Conservation (phyloP, 257 asterid species). For the Nicotiana attenuata region DNA sequence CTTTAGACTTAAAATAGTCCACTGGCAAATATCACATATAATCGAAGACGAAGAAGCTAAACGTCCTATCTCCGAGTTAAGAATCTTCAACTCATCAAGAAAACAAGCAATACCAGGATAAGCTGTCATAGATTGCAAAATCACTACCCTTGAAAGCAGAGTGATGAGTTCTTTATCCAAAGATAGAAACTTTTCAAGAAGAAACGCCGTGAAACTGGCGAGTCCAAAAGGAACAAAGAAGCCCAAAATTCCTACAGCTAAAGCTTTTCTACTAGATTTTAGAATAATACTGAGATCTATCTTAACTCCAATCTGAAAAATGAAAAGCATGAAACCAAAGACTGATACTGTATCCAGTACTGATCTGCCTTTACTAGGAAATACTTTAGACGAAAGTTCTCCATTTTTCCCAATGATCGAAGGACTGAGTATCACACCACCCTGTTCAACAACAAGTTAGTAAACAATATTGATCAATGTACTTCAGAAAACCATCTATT, state of each 20-base stretch:
- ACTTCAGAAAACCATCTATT: not conserved
- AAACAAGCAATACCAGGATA: constrained; percentile 61
- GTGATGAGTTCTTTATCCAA: constrained; percentile 35
- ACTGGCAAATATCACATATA: constrained; percentile 49
- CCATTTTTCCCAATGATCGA: constrained; percentile 44
- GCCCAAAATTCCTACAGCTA: constrained; percentile 52
- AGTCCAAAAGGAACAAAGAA: constrained; percentile 50
- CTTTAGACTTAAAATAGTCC: constrained; percentile 32
- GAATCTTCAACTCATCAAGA: constrained; percentile 61
- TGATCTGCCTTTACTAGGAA: constrained; percentile 38
- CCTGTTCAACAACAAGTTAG: constrained; percentile 41
- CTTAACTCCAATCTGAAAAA: constrained; percentile 53
- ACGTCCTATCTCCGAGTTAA: constrained; percentile 62
- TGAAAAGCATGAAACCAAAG: constrained; percentile 58
- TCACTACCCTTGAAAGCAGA: constrained; percentile 36
- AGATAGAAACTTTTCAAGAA: constrained; percentile 31
- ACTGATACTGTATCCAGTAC: constrained; percentile 52
- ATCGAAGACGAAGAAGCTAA: constrained; percentile 62
- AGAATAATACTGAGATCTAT: constrained; percentile 47
- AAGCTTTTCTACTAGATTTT: constrained; percentile 47
- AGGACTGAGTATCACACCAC: constrained; percentile 62
- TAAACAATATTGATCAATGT: constrained; percentile 9
- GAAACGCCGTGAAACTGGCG: constrained; percentile 33
- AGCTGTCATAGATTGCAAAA: constrained; percentile 55
- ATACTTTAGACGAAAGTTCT: constrained; percentile 29